Base-by-base conservation (phyloP, 352 stramenopile genomes). In the Globisporangium paddicum region DNA sequence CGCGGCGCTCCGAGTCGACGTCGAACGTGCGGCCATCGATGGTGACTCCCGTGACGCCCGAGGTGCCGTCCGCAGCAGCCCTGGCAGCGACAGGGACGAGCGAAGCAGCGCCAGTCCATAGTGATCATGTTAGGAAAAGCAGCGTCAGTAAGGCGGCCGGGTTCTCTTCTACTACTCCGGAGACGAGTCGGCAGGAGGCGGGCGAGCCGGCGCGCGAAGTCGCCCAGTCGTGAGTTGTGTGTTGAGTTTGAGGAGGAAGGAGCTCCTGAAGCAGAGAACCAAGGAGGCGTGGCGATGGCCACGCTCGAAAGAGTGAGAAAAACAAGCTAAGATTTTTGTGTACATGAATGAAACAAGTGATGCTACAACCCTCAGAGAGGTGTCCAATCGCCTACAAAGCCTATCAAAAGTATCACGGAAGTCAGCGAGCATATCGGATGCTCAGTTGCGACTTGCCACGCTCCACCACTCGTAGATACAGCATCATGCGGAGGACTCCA, bases 121-220 rank as follows among this genome's bases (percentile, higher is more conserved):
- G 48, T 40, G 14, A 42, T 38, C 11, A 28, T 30, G 44, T 56
- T 40, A 30, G 63, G 37, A 30, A 30, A 52, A 40, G 54, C 55
- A 67, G 58, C 50, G 54, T 55, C 28, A 63, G 62, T 35, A 46
- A 34, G 18, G 26, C 3, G 6, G 28, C 52, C 34, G 70, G 40
- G 28, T 59, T 58, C 40, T 54, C 66, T 40, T 57, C 54, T n/a
- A n/a, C n/a, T n/a, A n/a, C n/a, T 32, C 6, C 28, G 5, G 53
- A 73, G 50, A 71, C 55, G 54, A 76, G 57, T 25, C 68, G 69
- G 37, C 73, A 82, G 73, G 71, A 75, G 54, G 68, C 73, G 7
- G 73, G 73, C 3, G 73, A 82, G 51, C 71, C 73, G 34, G 71
- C 73, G 46, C 71, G 68, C 37, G 73, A 82, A 71, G 73, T 80